A percentile compares a stretch with the other conserved stretches of the same genome.
Conservation (phyloP, 2,329 filamentous ascomycete species). For the Phaeosphaeria sp. region DNA sequence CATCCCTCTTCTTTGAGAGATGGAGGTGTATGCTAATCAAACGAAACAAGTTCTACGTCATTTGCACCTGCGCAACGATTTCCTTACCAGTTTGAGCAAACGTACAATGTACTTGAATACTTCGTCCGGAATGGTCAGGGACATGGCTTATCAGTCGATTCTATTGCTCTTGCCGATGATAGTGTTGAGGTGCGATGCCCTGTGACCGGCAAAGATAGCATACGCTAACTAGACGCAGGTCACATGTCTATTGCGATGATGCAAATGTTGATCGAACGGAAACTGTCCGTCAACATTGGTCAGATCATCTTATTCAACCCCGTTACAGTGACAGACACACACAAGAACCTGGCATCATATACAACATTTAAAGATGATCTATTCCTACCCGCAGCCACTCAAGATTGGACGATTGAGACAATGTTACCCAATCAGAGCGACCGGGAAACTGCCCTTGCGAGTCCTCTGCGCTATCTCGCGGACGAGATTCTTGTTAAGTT, state of each 20-base stretch:
- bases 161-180: not conserved
- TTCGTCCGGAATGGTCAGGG: not conserved
- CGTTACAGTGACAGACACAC: not conserved
- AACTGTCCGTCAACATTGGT: not conserved
- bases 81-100: conserved; percentile 1
- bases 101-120: not conserved
- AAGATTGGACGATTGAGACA: not conserved
- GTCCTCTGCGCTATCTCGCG: not conserved
- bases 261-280: not conserved
- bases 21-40: not conserved
- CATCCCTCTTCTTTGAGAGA: not conserved
- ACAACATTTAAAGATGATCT: not conserved
- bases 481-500: not conserved
- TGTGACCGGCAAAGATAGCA: not conserved
- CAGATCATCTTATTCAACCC: not conserved
- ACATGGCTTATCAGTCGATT: not conserved
- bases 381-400: not conserved
- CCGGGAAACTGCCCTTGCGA: not conserved
- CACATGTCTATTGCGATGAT: conserved; percentile 1
- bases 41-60: too few species aligned
- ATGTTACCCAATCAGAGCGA: not conserved
- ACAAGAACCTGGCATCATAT: not conserved
- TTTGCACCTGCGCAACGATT: not conserved
- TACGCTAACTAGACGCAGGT: not conserved
- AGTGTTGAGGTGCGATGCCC: not conserved